A percentile compares a stretch with the other conserved stretches of the same genome.
Evolutionary conservation across 2,329 filamentous ascomycete genomes (phyloP).

Genomic region (Curvularia sp.): DNA sequence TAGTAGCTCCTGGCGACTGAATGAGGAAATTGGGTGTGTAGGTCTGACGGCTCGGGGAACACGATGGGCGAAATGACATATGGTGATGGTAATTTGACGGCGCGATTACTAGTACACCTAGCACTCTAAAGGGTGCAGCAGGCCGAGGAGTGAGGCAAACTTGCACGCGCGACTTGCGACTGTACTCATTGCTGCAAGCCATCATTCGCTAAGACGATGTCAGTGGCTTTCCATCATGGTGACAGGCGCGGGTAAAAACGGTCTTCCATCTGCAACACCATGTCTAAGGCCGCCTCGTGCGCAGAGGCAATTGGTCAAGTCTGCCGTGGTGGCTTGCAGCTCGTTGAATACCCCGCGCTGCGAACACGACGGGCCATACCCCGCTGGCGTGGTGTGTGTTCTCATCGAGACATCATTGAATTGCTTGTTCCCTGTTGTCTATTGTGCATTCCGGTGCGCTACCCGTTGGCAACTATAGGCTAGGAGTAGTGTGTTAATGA

Average conservation of each 20-base stretch:
- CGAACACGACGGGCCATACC: background rate
- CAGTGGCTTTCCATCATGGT: background rate
- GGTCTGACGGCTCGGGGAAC: background rate
- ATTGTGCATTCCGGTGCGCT: background rate
- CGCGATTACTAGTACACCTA: background rate
- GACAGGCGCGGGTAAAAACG: background rate
- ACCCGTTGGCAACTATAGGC: background rate
- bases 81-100: background rate
- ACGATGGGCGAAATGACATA: background rate
- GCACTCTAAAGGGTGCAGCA: background rate
- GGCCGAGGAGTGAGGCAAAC: background rate
- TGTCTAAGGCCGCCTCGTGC: background rate
- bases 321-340: conserved; percentile 1
- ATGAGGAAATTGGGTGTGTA: background rate
- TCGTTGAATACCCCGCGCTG: conserved; percentile 1
- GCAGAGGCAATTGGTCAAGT: background rate
- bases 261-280: background rate
- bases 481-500: background rate
- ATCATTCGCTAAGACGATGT: background rate
- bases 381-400: background rate
- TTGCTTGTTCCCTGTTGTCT: background rate
- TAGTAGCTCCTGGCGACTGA: background rate
- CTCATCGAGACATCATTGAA: background rate
- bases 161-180: background rate
- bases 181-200: background rate